Conservation (phyloP, 2,329 filamentous ascomycete species). For the Hymenoscyphus scutula region DNA sequence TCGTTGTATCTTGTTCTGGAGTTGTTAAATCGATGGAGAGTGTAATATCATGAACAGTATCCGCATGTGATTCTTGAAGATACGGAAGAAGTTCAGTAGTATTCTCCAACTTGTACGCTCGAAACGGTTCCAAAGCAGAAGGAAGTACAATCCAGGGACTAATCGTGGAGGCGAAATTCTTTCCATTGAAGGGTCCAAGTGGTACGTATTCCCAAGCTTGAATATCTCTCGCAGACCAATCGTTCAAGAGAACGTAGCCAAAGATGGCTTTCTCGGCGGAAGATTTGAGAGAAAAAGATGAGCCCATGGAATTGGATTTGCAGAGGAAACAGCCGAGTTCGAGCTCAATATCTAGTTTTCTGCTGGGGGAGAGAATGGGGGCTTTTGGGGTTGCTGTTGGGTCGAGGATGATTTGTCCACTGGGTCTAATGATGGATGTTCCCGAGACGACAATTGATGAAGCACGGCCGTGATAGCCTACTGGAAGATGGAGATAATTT, state of each 20-base stretch:
- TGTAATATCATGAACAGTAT: constrained; percentile 66
- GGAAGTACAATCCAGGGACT: constrained; percentile 76
- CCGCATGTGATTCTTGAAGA: constrained; percentile 53
- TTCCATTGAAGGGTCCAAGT: constrained; percentile 76
- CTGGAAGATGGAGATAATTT: constrained; percentile 78
- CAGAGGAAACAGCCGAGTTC: constrained; percentile 76
- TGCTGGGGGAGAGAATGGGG: constrained; percentile 62
- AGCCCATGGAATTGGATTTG: constrained; percentile 61
- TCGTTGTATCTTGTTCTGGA: constrained; percentile 49
- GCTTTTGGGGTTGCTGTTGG: constrained; percentile 53
- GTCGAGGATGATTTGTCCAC: constrained; percentile 70
- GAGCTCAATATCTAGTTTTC: constrained; percentile 74
- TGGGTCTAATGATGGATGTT: constrained; percentile 59
- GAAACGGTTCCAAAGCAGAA: constrained; percentile 71
- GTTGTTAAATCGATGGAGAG: constrained; percentile 64
- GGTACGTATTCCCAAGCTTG: constrained; percentile 85
- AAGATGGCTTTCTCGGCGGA: constrained; percentile 69
- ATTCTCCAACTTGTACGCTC: constrained; percentile 52
- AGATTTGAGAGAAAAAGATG: constrained; percentile 54
- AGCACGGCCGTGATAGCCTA: constrained; percentile 77
- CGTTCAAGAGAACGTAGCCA: constrained; percentile 79
- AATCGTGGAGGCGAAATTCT: constrained; percentile 79
- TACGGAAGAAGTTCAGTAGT: constrained; percentile 58
- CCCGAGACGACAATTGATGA: constrained; percentile 73
- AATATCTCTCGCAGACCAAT: constrained; percentile 82